These are phyloP conservation scores for Fragosphaeria purpurea DNA, from an alignment of 2,329 filamentous ascomycete species.

Conservation along the genomic window DNA sequence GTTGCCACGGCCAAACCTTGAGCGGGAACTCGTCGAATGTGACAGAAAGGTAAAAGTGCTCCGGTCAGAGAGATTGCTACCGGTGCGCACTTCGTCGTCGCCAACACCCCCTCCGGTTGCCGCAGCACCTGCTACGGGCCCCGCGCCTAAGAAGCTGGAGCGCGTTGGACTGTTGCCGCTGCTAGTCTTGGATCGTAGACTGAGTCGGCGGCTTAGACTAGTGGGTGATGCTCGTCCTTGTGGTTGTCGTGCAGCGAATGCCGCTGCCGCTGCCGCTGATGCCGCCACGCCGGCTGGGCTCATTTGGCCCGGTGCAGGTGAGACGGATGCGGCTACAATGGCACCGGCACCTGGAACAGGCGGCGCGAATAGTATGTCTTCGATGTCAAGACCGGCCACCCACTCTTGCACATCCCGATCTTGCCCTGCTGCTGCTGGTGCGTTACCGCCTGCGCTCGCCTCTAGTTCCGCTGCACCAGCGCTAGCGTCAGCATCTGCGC, in stretches of 20 bases:
- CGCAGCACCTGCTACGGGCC: neutral
- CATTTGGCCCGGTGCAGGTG: conserved; percentile 2
- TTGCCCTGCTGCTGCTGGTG: conserved; percentile 13
- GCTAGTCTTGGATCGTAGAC: conserved; percentile 21
- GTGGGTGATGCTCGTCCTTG: conserved; percentile 29
- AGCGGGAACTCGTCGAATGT: conserved; percentile 18
- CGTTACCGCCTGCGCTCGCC: neutral
- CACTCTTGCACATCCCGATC: conserved; percentile 49
- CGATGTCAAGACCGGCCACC: conserved; percentile 46
- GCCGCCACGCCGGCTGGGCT: neutral
- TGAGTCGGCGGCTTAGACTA: conserved; percentile 19
- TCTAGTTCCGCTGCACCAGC: neutral
- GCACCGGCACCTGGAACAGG: conserved; percentile 13
- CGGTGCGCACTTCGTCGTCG: conserved; percentile 43
- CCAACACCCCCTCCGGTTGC: conserved; percentile 1
- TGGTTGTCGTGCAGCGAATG: neutral
- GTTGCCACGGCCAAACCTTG: conserved; percentile 20
- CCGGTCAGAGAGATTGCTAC: conserved; percentile 46
- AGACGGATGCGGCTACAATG: conserved; percentile 2
- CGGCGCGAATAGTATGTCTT: conserved; percentile 39
- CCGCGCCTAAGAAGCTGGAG: conserved; percentile 5
- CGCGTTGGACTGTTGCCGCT: conserved; percentile 15
- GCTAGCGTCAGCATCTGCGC: neutral
- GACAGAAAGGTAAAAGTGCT: conserved; percentile 31
- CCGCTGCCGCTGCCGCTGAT: neutral